Evolutionary conservation across 2,329 filamentous ascomycete species (phyloP), one percentile per base, ranked within the genome.

Genomic region (Calonectria hawksworthii): DNA sequence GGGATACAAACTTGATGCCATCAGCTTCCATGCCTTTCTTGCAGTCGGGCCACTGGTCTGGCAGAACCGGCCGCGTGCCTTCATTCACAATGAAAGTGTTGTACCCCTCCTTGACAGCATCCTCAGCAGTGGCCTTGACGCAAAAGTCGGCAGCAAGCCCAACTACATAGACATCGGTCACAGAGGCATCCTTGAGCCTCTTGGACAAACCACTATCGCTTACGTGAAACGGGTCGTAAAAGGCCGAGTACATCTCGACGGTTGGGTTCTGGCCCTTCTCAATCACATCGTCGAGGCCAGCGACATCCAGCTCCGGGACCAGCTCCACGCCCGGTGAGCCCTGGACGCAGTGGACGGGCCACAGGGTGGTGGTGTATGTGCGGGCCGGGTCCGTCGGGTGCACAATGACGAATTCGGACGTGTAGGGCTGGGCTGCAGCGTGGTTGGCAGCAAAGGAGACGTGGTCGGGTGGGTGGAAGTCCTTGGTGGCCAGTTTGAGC

Each of bases 171-270:
- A 98, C 94, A 83, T 98, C 91, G 8, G 94, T 95, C 34, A 98
- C 87, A 0, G 86, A 87, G 21, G 86, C 87, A 3, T 87, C 87
- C 67, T 84, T 88, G 78, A 99, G 84, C 63, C 88, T 82, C 1
- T 82, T 86, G 1, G 89, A 90, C 32, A 99, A 87, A 18, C 93
- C 92, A 80, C 91, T 93, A 80, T 93, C 92, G 32, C 87, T 87
- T 18, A 94, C 87, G 38, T 86, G 86, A 80, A 98, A 96, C 0
- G 95, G 94, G 82, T 96, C 94, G 75, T 93, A 93, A 81, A 99
- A 99, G 0, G 94, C 96, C 75, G 94, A 96, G 86, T 98, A 99
- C 94, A 98, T 98, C 85, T 99, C 97, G 2, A 98, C 91, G 56
- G 90, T 87, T 56, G 88, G 83, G 82, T 95, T 90, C 82, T 89